Evolutionary conservation across 148 eudicot species (phyloP), one percentile per base, ranked within the genome.

Genomic region (Gaultheria prostrata): DNA sequence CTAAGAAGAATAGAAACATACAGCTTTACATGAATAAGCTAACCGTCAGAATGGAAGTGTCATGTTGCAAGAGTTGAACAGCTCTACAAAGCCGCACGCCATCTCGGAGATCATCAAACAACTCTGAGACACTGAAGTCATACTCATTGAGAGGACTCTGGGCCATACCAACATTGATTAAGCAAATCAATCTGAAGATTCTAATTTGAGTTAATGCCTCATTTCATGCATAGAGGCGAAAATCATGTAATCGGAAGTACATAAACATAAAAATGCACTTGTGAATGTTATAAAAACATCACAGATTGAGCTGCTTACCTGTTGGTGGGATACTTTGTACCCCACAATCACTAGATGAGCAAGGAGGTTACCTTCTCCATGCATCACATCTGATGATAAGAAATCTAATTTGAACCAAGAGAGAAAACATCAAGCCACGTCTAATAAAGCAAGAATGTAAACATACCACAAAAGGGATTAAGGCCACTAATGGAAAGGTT

Each of bases 331-430:
- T 81, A 97, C 95, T 87, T 91, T 97, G 90, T 92, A 97, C 57
- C 99, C 99, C 63, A 97, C 84, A 88, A 93, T 92, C 70, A 80
- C 88, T 32, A 97, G 90, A 88, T 97, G 99, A 77, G 99, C 94
- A 78, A 97, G 88, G 86, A 97, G 93, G 85, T 92, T 93, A 13
- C 99, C 99, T 87, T 94, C 99, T 59, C 99, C 99, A 85, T 92
- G 97, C 99, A 97, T 97, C 83, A 93, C 92, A 75, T 97, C 99
- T 59, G 95, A 85, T 59, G 95, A 85, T 79, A 97, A 86, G 86
- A 97, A 93, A 50, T 94, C 99, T 97, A 85, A 21, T 80, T 80
- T 51, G 76, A 67, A 33, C 33, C 83, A 78, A 76, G 67, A 83
- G 33, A 84, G 39, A 70, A 53, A 85, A 85, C 17, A 77, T 85